Evolutionary conservation across 225 moss, liverwort and hornwort species (phyloP).

Genomic region (Antitrichia curtipendula): DNA sequence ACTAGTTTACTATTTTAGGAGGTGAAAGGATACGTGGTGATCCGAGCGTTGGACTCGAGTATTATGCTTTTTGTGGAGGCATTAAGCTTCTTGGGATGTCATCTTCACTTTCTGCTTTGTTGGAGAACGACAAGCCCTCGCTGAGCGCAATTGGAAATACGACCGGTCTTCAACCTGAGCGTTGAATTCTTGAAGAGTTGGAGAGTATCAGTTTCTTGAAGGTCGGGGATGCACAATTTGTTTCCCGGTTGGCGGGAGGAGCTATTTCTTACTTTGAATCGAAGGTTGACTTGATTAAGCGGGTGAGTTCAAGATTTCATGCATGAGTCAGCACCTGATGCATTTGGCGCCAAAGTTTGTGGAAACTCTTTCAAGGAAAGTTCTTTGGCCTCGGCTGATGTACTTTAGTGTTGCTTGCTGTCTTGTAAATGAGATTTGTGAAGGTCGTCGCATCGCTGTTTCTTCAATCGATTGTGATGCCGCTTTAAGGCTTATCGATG

Average conservation of each 20-base stretch:
- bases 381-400: not conserved
- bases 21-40: not conserved
- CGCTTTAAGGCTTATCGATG: not conserved
- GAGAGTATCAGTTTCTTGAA: not conserved
- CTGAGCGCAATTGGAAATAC: not conserved
- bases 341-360: not conserved
- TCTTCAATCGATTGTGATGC: not conserved
- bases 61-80: not conserved
- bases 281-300: not conserved
- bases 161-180: not conserved
- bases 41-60: not conserved
- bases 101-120: not conserved
- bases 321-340: not conserved
- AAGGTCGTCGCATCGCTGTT: not conserved
- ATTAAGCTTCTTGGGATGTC: not conserved
- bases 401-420: not conserved
- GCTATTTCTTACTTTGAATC: not conserved
- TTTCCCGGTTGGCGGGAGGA: not conserved
- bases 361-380: not conserved
- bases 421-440: not conserved
- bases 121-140: not conserved
- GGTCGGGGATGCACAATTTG: not conserved
- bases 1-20: not conserved
- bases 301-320: conserved; percentile 16
- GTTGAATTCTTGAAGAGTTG: not conserved